phyloP scores from a whole-genome alignment of 1,284 basidiomycete species.

The Cutaneotrichosporon sp. region DNA sequence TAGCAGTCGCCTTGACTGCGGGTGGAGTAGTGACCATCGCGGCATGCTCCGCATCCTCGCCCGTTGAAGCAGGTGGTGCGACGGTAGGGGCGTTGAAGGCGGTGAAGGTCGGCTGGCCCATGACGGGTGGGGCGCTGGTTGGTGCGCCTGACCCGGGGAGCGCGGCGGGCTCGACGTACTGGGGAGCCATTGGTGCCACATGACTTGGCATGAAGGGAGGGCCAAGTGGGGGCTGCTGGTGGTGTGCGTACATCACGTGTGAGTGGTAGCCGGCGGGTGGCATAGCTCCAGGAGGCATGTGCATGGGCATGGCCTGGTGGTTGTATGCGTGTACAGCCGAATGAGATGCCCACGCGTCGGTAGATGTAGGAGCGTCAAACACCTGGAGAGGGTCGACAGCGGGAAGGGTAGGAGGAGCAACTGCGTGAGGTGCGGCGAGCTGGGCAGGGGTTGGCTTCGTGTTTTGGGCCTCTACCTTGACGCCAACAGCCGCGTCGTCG shows the following conservation, averaged over 20 bases:
- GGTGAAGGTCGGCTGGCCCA: slow-evolving; percentile 2
- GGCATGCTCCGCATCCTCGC: neutral
- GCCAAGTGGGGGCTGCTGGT: slow-evolving; percentile 3
- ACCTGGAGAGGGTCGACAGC: slow-evolving; percentile 7
- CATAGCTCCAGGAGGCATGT: neutral
- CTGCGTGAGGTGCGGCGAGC: neutral
- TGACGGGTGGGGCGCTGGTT: no score
- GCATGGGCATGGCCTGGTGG: neutral
- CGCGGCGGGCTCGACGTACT: slow-evolving; percentile 10
- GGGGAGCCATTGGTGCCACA: slow-evolving; percentile 1
- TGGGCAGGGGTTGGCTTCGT: neutral
- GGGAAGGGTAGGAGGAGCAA: slow-evolving; percentile 4
- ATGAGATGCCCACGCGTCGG: neutral
- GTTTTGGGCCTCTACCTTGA: neutral
- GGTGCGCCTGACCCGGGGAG: neutral
- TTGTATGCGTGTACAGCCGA: neutral
- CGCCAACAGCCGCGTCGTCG: slow-evolving; percentile 4
- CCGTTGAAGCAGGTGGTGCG: neutral
- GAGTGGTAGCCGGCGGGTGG: neutral
- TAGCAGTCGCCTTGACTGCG: neutral
- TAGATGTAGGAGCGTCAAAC: slow-evolving; percentile 5
- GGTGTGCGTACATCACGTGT: slow-evolving; percentile 4
- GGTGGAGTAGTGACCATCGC: neutral
- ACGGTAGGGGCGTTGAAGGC: neutral
- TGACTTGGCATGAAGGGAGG: neutral